Evolutionary conservation across 169 alveolate species (phyloP).

Genomic region (Babesia bigemina): DNA sequence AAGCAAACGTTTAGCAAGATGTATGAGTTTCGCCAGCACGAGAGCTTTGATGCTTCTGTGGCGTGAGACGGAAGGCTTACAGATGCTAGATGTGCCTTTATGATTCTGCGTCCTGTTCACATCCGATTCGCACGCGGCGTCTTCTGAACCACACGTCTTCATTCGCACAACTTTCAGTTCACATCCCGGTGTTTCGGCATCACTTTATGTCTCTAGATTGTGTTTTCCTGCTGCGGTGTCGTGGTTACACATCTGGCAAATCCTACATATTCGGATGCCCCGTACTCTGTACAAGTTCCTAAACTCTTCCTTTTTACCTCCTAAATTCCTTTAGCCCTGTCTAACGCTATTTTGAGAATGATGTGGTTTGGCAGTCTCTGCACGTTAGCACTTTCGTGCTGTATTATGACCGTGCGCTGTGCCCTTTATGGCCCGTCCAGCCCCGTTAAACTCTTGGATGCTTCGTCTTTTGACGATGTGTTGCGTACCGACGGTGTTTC

Average conservation of each 20-base stretch:
- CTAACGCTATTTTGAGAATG: background rate
- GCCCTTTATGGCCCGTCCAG: slow-evolving; percentile 2
- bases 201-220: background rate
- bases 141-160: background rate
- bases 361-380: background rate
- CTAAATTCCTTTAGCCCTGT: background rate
- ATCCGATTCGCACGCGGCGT: background rate
- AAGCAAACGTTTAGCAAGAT: slow-evolving; percentile 49
- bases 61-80: slow-evolving; percentile 17
- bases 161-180: background rate
- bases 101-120: background rate
- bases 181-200: background rate
- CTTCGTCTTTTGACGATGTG: background rate
- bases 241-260: slow-evolving; percentile 12
- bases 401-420: slow-evolving; percentile 7
- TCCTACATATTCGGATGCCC: background rate
- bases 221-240: slow-evolving; percentile 4
- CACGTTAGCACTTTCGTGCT: slow-evolving; percentile 16
- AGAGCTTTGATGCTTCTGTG: slow-evolving; percentile 32
- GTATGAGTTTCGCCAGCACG: slow-evolving; percentile 39
- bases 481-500: slow-evolving; percentile 32
- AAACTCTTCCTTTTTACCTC: background rate
- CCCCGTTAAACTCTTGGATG: slow-evolving; percentile 11
- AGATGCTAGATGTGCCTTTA: background rate
- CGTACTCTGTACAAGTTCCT: background rate